Base-by-base conservation (phyloP, 2,329 filamentous ascomycete genomes). In the Aotearoamyces nothofagi region DNA sequence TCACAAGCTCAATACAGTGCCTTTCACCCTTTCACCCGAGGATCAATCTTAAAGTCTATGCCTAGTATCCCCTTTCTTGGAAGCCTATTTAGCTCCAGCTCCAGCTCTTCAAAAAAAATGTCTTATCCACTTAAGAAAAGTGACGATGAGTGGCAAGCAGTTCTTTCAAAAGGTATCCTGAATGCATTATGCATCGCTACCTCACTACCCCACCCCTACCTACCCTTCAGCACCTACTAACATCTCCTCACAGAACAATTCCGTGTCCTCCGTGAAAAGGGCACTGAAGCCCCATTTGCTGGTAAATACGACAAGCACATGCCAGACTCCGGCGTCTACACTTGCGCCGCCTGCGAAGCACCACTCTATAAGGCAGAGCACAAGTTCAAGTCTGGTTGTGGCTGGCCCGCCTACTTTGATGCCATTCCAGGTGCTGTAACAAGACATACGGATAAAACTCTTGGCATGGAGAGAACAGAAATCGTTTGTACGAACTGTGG, bases 381-480 rank as follows among this genome's bases (percentile, higher is more conserved):
- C 57, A 98, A 98, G 55, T 98, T 98, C 67, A 81, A 81, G 54
- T 92, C 81, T 11, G 83, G 84, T 23, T 98, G 90, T 55, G 90
- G 90, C 36, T 98, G 90, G 90, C 90, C 90, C 1, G 90, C 90
- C 9, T 98, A 96, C 57, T 98, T 87, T 51, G 90, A 98, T 55
- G 87, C 78, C 40, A 71, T 98, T 29, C 87, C 90, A 0, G 86
- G 84, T 3, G 87, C 87, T 1, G 83, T 98, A 9, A 81, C 71
- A 19, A 66, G 87, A 37, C 78, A 87, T 46, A 71, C 73, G 38
- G 90, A 98, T 53, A 60, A 56, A 26, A 62, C 73, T 0, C 66
- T 84, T 29, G 87, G 87, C 26, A 92, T 93, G 81, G 51, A 63
- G 47, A 65, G 90, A 40, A 94, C 74, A 9, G 90, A 98, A 61